phyloP scores from a whole-genome alignment of 352 stramenopile genomes.

The Phytophthora megakarya region DNA sequence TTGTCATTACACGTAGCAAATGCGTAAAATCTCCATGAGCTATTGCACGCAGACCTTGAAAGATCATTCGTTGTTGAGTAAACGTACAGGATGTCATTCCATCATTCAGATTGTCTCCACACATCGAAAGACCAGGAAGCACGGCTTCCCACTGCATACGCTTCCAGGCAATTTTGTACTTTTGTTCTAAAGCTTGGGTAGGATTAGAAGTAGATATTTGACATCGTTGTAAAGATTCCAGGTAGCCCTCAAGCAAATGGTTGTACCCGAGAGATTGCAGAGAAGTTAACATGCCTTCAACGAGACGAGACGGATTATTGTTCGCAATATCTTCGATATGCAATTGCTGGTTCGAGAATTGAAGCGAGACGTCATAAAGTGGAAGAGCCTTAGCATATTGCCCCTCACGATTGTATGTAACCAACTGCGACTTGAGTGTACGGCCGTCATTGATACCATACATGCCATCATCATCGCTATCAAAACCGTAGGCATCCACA shows the following conservation, averaged over 20 bases:
- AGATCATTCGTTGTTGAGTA: conserved; percentile 60
- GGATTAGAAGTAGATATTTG: neutral
- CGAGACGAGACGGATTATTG: conserved; percentile 15
- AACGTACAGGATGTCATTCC: conserved; percentile 27
- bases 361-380: conserved; percentile 74
- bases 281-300: conserved; percentile 64
- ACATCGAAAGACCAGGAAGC: conserved; percentile 31
- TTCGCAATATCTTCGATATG: neutral
- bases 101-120: conserved; percentile 5
- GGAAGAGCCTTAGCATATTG: conserved; percentile 67
- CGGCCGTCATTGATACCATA: conserved; percentile 82
- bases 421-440: conserved; percentile 67
- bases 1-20: conserved; percentile 38
- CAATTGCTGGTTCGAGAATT: conserved; percentile 43
- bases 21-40: conserved; percentile 53
- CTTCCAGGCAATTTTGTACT: conserved; percentile 84
- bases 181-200: conserved; percentile 49
- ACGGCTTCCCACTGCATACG: conserved; percentile 72
- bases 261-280: conserved; percentile 75
- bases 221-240: conserved; percentile 40
- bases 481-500: conserved; percentile 65
- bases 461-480: conserved; percentile 72
- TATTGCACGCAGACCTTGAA: conserved; percentile 60
- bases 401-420: conserved; percentile 74
- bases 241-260: conserved; percentile 66